Evolutionary conservation across 2,329 filamentous ascomycete genomes (phyloP), one percentile per base, ranked within the genome.

Genomic region (Colletotrichum sp.): DNA sequence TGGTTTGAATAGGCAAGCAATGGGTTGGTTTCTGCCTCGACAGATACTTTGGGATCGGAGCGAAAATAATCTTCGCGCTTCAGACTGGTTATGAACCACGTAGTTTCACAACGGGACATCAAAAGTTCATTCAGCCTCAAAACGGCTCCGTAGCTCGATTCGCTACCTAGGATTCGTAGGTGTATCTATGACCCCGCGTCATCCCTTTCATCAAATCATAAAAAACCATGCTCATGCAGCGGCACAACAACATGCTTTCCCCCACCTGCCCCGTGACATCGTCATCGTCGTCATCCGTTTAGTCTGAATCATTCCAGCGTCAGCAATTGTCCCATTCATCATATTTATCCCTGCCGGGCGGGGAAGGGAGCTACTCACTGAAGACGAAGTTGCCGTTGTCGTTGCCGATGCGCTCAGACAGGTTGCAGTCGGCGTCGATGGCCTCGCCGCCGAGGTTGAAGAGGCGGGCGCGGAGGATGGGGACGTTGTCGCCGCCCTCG

Each of bases 391-490:
- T 32, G n/a, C 91, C 91, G 78, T 89, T 81, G 24, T 88, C 79
- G 83, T 92, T 92, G 75, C 82, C 82, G 70, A 93, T 86, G 75
- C 88, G 85, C 86, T 92, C 89, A 4, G 87, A 81, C 7, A 93
- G 86, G 84, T 93, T 92, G 78, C 92, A 78, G 78, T 92, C 86
- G 49, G 85, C 82, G 8, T 82, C 74, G 3, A 83, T 74, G 2
- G 73, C 69, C 21, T 90, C 83, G 52, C 89, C 90, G 0, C 89
- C 84, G 2, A 81, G 65, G 36, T 87, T 85, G 52, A 75, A 79
- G 36, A 92, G 86, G 0, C 63, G 75, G 49, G 90, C 90, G 21
- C 90, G 89, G 62, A 93, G 89, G 60, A 92, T 80, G 49, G 90
- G 90, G 26, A 89, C 85, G 2, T 80, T 78, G 24, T 84, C 88